These are phyloP conservation scores for Dendrocalamus sinicus DNA, from an alignment of 176 grass and related monocot species.

Conservation along the genomic window DNA sequence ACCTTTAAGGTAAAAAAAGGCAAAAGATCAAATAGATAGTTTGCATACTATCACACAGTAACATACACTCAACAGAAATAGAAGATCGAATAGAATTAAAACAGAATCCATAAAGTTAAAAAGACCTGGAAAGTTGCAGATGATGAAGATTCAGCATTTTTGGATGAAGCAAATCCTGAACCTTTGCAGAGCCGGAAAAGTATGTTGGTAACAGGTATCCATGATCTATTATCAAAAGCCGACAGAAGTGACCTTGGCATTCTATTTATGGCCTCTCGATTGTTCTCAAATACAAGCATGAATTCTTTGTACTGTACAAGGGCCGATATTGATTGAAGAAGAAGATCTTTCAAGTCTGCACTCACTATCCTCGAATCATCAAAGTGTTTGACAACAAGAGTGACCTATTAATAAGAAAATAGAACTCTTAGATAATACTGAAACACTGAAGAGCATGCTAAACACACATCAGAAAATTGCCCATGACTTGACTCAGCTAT, in stretches of 20 bases:
- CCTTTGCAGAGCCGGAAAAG: slow-evolving; percentile 78
- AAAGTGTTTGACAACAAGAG: slow-evolving; percentile 84
- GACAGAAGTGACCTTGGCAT: slow-evolving; percentile 74
- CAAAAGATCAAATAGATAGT: slow-evolving; percentile 28
- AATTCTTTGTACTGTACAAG: slow-evolving; percentile 86
- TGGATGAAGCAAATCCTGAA: slow-evolving; percentile 78
- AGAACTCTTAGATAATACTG: slow-evolving; percentile 35
- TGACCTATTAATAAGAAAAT: slow-evolving; percentile 58
- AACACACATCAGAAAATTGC: slow-evolving; percentile 3
- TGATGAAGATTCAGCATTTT: slow-evolving; percentile 71
- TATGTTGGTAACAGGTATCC: slow-evolving; percentile 88
- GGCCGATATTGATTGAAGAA: slow-evolving; percentile 83
- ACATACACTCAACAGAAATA: slow-evolving; percentile 3
- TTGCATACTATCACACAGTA: not conserved
- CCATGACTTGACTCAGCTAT: not conserved
- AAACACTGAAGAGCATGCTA: not conserved
- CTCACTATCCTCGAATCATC: slow-evolving; percentile 76
- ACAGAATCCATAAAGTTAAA: not conserved
- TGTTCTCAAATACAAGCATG: slow-evolving; percentile 86
- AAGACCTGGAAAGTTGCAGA: slow-evolving; percentile 76
- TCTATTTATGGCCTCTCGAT: slow-evolving; percentile 69
- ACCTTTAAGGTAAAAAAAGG: slow-evolving; percentile 58
- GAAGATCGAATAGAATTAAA: not conserved
- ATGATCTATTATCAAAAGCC: slow-evolving; percentile 88
- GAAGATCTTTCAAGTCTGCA: slow-evolving; percentile 78